Percentiles rank a stretch among this genome's conserved stretches.
Evolutionary conservation across 1,139 yeast species (phyloP).

Genomic region (Saccharomyces pastorianus): DNA sequence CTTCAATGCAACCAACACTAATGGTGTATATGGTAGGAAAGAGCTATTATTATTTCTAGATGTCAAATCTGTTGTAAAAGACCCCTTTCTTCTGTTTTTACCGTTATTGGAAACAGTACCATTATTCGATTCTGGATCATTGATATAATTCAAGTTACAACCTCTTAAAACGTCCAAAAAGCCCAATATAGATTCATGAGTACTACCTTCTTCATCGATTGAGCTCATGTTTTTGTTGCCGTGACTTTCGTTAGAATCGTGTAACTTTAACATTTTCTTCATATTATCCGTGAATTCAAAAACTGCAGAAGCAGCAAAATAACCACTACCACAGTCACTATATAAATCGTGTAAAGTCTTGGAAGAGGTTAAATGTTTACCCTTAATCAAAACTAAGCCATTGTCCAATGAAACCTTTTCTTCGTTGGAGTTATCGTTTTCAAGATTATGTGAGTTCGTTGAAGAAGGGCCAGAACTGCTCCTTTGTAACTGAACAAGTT

Average conservation of each 20-base stretch:
- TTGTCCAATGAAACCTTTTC: slow-evolving; percentile 19
- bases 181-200: slow-evolving; percentile 5
- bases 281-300: slow-evolving; percentile 23
- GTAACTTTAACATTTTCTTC: slow-evolving; percentile 12
- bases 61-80: not conserved
- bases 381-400: slow-evolving; percentile 19
- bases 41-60: slow-evolving; percentile 6
- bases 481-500: not conserved
- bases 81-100: slow-evolving; percentile 2
- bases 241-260: slow-evolving; percentile 2
- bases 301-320: slow-evolving; percentile 24
- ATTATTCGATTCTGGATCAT: slow-evolving; percentile 6
- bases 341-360: slow-evolving; percentile 23
- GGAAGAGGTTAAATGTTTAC: slow-evolving; percentile 20
- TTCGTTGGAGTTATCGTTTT: not conserved
- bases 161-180: slow-evolving; percentile 20
- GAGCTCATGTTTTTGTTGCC: slow-evolving; percentile 2
- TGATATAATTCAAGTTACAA: slow-evolving; percentile 18
- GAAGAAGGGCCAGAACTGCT: slow-evolving; percentile 4
- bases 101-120: not conserved
- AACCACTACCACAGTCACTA: slow-evolving; percentile 23
- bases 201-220: not conserved
- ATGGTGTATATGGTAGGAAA: slow-evolving; percentile 34
- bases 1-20: slow-evolving; percentile 74
- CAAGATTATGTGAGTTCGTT: not conserved